These are phyloP conservation scores for Puccinia hordei DNA, from an alignment of 1,284 basidiomycete genomes.

Conservation along the genomic window DNA sequence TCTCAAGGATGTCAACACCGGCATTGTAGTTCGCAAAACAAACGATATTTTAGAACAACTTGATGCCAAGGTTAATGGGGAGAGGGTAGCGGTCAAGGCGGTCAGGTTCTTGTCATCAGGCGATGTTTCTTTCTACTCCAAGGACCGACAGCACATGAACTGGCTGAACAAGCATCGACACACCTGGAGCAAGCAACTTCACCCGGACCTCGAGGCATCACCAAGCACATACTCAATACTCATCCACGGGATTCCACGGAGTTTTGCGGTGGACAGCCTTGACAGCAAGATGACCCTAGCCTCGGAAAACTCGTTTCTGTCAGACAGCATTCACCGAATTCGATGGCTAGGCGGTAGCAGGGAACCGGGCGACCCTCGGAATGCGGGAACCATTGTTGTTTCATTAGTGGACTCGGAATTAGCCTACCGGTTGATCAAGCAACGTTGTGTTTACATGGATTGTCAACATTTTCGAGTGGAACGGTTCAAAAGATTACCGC, in stretches of 20 bases:
- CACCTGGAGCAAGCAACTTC: conserved; percentile 4
- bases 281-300: neutral
- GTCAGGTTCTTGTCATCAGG: neutral
- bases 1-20: neutral
- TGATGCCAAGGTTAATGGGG: neutral
- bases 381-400: neutral
- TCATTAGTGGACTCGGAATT: neutral
- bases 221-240: neutral
- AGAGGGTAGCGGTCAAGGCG: neutral
- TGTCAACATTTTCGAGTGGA: neutral
- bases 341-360: neutral
- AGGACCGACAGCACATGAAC: neutral
- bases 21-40: neutral
- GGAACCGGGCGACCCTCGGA: neutral
- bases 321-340: neutral
- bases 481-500: neutral
- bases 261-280: neutral
- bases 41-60: neutral
- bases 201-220: conserved; percentile 5
- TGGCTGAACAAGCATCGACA: conserved; percentile 7
- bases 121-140: conserved; percentile 4
- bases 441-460: neutral
- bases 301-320: neutral
- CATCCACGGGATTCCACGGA: neutral
- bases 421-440: neutral